Base-by-base conservation (phyloP, 1,284 basidiomycete species). In the Somion occarium region DNA sequence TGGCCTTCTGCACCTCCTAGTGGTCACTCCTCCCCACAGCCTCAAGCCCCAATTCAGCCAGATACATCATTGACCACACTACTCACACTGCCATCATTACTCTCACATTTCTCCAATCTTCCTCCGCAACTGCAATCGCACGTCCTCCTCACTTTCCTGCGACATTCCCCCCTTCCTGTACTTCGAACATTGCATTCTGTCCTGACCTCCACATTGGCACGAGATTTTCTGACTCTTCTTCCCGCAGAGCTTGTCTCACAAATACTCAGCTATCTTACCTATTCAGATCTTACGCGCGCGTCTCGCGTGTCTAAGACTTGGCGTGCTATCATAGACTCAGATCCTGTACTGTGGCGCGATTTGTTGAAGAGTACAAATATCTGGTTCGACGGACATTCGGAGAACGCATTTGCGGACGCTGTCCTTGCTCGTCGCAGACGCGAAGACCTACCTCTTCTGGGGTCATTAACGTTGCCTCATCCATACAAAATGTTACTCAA, bases 401-500 rank as follows among this genome's bases (percentile, higher is more conserved):
- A 92, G 65, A 73, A 75, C 42, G 76, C 85, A 0, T 91, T 91
- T 58, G 75, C 82, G 2, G 75, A 79, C 34, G 78, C 82, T 1
- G 78, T 89, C 49, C 74, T 73, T 59, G 73, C 81, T 41, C 74
- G 82, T n/a, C 75, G 85, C 49, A 69, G 74, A 27, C 74, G 72
- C 47, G 67, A 72, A 59, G 68, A 64, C 1, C 64, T 73, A 18
- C 69, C 71, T 22, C 60, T 69, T 43, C 72, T 74, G 3, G 66
- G 67, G 25, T 63, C 77, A 3, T 76, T 86, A 22, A 83, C 80
- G 25, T 76, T 82, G 22, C 83, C 88, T 20, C 88, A 93, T 59
- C 91, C 91, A 1, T 92, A 85, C 72, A 93, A 93, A 65, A 78
- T 86, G 42, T 78, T 93, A 5, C 93, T 92, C 78, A 91, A 91